Conservation (phyloP, 768 basidiomycete genomes). For the Dendrothele bispora region DNA sequence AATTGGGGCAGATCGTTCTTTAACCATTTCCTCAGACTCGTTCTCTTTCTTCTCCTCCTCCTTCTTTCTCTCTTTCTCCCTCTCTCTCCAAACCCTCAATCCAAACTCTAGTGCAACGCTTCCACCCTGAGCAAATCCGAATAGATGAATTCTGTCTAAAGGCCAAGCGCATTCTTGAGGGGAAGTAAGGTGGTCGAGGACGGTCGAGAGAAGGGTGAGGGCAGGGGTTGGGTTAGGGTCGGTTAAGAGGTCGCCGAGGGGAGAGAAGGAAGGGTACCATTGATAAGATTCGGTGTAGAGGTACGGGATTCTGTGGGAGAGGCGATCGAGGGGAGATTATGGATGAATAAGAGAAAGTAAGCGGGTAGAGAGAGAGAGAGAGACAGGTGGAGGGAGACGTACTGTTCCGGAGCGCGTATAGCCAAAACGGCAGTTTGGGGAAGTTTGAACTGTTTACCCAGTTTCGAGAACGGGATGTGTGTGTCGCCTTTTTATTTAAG, state of each 20-base stretch:
- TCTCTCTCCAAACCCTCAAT: constrained; percentile 51
- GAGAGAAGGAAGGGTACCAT: constrained; percentile 85
- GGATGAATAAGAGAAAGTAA: neutral
- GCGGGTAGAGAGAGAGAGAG: neutral
- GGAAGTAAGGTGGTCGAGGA: constrained; percentile 59
- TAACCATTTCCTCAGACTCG: neutral
- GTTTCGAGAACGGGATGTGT: constrained; percentile 69
- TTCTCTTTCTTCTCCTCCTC: constrained; percentile 15
- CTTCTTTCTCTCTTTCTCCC: too few relatives aligned
- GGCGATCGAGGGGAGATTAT: neutral
- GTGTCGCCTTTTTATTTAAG: constrained; percentile 94
- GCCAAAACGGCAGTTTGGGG: constrained; percentile 89
- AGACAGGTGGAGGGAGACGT: constrained; percentile 25
- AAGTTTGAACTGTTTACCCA: constrained; percentile 74
- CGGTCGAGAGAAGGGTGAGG: constrained; percentile 51
- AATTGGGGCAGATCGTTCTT: constrained; percentile 14
- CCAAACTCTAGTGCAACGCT: constrained; percentile 71
- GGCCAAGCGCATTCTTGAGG: constrained; percentile 69
- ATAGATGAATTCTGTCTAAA: constrained; percentile 69
- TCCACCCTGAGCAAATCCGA: constrained; percentile 90
- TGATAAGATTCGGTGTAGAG: constrained; percentile 79
- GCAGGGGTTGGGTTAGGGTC: constrained; percentile 74
- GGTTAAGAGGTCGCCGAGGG: constrained; percentile 68
- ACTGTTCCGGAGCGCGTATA: constrained; percentile 78
- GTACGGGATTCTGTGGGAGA: constrained; percentile 65